Evolutionary conservation across 441 rosid genomes (phyloP).

Genomic region (Erodium chrysanthum): DNA sequence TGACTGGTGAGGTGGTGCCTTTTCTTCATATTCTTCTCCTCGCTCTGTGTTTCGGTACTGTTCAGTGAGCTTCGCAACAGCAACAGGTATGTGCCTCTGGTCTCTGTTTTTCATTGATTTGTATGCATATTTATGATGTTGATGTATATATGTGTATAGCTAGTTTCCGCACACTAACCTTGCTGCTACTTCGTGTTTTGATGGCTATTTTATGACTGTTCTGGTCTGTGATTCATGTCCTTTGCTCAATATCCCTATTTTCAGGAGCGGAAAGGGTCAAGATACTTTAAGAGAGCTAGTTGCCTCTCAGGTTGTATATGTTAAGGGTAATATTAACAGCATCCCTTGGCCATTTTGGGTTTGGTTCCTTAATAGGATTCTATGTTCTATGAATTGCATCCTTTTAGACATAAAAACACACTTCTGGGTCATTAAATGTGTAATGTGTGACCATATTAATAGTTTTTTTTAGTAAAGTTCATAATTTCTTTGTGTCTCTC

Average conservation of each 20-base stretch:
- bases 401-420: too few species aligned
- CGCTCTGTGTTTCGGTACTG: not conserved
- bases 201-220: too few species aligned
- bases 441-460: too few species aligned
- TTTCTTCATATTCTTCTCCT: not conserved
- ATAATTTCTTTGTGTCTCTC: not conserved
- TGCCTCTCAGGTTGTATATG: not conserved
- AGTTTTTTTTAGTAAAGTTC: not conserved
- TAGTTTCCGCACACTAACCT: too few species aligned
- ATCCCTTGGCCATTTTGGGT: not conserved
- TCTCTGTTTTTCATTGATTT: not conserved
- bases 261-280: not conserved
- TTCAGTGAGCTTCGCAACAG: not conserved
- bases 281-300: not conserved
- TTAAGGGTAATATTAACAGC: not conserved
- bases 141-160: not conserved
- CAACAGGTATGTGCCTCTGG: not conserved
- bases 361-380: not conserved
- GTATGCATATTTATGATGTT: not conserved
- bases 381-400: not conserved
- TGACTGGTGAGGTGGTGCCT: not conserved
- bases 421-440: not conserved
- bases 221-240: not conserved
- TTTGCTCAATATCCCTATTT: not conserved
- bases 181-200: too few species aligned